A percentile compares a stretch with the other conserved stretches of the same genome.
phyloP scores from a whole-genome alignment of 1,139 yeast species.

The Debaryomyces sp. region DNA sequence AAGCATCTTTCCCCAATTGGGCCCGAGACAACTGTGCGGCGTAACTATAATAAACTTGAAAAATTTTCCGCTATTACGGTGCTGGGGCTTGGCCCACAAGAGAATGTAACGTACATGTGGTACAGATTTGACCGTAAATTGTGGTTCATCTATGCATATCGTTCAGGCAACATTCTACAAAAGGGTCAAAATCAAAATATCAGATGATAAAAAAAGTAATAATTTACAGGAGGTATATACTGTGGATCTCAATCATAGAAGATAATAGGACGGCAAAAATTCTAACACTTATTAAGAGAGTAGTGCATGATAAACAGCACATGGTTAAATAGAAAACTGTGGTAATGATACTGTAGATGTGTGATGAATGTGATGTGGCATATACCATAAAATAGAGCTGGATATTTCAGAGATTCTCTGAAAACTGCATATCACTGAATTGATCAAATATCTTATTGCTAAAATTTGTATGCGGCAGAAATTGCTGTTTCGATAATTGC shows the following conservation, averaged over 20 bases:
- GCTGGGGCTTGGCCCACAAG: not conserved
- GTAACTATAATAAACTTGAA: not conserved
- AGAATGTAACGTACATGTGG: not conserved
- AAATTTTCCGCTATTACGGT: too few relatives aligned
- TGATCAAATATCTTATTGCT: not conserved
- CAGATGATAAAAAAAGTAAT: not conserved
- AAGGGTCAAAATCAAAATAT: not conserved
- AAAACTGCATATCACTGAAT: not conserved
- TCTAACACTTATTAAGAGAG: not conserved
- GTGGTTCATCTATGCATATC: not conserved
- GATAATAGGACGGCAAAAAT: not conserved
- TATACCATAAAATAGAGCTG: not conserved
- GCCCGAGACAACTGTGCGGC: not conserved
- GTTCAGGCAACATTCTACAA: not conserved
- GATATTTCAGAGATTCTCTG: not conserved
- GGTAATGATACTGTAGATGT: not conserved
- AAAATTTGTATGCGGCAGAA: not conserved
- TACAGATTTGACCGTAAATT: not conserved
- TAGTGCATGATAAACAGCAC: not conserved
- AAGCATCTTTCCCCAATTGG: not conserved
- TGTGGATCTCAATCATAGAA: not conserved
- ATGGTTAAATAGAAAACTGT: not conserved
- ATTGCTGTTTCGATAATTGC: not conserved
- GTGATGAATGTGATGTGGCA: not conserved
- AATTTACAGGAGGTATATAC: not conserved